Evolutionary conservation across 2,329 filamentous ascomycete species (phyloP).

Genomic region (Aspergillus proliferans): DNA sequence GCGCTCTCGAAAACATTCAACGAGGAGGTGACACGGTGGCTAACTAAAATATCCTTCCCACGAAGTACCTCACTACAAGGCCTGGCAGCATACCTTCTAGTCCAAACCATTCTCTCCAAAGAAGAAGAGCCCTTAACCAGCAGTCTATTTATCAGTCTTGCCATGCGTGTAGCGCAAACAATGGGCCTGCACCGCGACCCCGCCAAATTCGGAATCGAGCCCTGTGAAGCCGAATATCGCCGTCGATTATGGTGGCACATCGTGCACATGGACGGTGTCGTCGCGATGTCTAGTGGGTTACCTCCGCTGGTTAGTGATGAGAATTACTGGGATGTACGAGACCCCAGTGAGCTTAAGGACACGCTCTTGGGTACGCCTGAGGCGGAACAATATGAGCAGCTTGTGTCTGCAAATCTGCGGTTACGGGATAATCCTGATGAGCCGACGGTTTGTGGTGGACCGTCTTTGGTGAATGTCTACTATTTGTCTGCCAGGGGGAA

Average conservation of each 20-base stretch:
- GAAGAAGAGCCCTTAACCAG: conserved; percentile 46
- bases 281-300: conserved; percentile 45
- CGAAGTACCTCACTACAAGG: conserved; percentile 41
- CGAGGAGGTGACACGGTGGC: conserved; percentile 39
- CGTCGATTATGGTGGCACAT: conserved; percentile 46
- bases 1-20: conserved; percentile 33
- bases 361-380: conserved; percentile 34
- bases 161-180: conserved; percentile 42
- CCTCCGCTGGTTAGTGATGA: conserved; percentile 44
- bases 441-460: conserved; percentile 33
- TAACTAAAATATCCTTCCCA: conserved; percentile 40
- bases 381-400: conserved; percentile 31
- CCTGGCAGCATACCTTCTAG: conserved; percentile 42
- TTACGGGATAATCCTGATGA: conserved; percentile 38
- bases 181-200: conserved; percentile 46
- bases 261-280: conserved; percentile 43
- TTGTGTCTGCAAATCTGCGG: conserved; percentile 26
- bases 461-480: conserved; percentile 38
- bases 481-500: conserved; percentile 40
- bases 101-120: conserved; percentile 42
- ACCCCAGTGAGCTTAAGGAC: conserved; percentile 44
- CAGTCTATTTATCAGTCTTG: conserved; percentile 44
- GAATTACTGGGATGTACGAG: conserved; percentile 43
- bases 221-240: conserved; percentile 41
- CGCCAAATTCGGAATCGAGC: conserved; percentile 40